Evolutionary conservation across 495 filamentous ascomycete species (phyloP).

Genomic region (Xylaria telfairii): DNA sequence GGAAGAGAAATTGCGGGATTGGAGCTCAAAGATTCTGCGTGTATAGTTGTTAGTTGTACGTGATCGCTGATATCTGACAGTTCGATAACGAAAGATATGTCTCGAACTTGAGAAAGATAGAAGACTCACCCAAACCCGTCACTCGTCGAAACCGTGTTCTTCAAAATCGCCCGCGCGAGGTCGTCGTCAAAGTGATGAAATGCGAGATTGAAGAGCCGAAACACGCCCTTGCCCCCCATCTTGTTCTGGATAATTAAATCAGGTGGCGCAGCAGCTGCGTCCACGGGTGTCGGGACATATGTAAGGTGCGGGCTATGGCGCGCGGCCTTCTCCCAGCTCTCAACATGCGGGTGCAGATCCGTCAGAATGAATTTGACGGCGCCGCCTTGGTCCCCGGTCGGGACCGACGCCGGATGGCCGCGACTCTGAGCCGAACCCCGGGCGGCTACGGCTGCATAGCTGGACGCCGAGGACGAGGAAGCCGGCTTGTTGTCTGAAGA

Average conservation of each 20-base stretch:
- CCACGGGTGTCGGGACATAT: slow-evolving; percentile 63
- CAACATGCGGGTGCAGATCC: slow-evolving; percentile 70
- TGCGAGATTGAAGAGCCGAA: slow-evolving; percentile 72
- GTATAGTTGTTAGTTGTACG: background rate
- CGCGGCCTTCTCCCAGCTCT: slow-evolving; percentile 63
- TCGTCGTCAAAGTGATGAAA: slow-evolving; percentile 80
- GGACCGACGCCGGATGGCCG: slow-evolving; percentile 21
- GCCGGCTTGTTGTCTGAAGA: background rate
- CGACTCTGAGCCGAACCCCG: background rate
- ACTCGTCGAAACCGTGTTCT: slow-evolving; percentile 65
- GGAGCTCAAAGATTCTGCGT: slow-evolving; percentile 72
- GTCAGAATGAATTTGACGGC: slow-evolving; percentile 68
- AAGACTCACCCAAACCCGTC: slow-evolving; percentile 66
- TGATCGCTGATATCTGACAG: background rate
- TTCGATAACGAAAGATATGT: background rate
- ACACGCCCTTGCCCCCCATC: slow-evolving; percentile 50
- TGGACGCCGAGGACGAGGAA: slow-evolving; percentile 4
- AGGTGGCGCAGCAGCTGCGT: slow-evolving; percentile 62
- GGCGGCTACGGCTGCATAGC: slow-evolving; percentile 34
- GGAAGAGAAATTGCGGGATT: slow-evolving; percentile 61
- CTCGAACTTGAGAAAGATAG: slow-evolving; percentile 20
- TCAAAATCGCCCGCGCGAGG: slow-evolving; percentile 62
- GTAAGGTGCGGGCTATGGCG: slow-evolving; percentile 55
- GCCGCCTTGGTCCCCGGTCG: background rate
- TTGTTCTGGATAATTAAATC: slow-evolving; percentile 44